These are phyloP conservation scores for Clarireedia hainanense DNA, from an alignment of 2,329 filamentous ascomycete genomes.

Conservation along the genomic window DNA sequence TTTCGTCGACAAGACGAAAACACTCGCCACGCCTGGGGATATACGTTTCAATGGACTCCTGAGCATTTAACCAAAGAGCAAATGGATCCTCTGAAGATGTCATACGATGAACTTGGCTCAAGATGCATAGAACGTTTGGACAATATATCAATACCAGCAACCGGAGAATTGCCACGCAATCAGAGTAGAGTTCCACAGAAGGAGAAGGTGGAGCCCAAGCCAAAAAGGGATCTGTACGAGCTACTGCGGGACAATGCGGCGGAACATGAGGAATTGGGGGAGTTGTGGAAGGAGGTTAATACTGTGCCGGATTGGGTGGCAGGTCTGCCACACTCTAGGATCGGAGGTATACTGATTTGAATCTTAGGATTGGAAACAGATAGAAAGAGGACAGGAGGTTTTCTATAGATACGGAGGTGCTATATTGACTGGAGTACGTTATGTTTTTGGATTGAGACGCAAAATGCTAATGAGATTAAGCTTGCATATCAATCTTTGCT, in stretches of 20 bases:
- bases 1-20: constrained; percentile 20
- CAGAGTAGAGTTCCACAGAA: constrained; percentile 30
- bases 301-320: constrained; percentile 62
- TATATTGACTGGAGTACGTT: constrained; percentile 47
- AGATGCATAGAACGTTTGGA: constrained; percentile 58
- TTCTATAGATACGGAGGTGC: constrained; percentile 71
- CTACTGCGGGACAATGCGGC: constrained; percentile 51
- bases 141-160: constrained; percentile 44
- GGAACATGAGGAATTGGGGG: constrained; percentile 43
- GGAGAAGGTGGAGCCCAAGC: constrained; percentile 15
- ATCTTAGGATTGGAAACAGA: constrained; percentile 59
- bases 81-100: constrained; percentile 50
- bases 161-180: constrained; percentile 19
- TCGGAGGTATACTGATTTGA: neutral
- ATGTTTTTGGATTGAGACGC: neutral
- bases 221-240: constrained; percentile 51
- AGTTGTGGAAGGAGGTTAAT: constrained; percentile 60
- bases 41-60: constrained; percentile 61
- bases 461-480: constrained; percentile 11
- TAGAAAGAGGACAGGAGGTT: constrained; percentile 64
- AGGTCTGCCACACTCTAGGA: neutral
- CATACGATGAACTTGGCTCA: constrained; percentile 62
- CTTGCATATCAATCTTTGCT: constrained; percentile 53
- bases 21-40: constrained; percentile 43
- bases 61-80: constrained; percentile 55